Percentiles rank a stretch among this genome's conserved stretches.
These are phyloP conservation scores for Moniliophthora roreri DNA, from an alignment of 1,284 basidiomycete species.

Conservation along the genomic window DNA sequence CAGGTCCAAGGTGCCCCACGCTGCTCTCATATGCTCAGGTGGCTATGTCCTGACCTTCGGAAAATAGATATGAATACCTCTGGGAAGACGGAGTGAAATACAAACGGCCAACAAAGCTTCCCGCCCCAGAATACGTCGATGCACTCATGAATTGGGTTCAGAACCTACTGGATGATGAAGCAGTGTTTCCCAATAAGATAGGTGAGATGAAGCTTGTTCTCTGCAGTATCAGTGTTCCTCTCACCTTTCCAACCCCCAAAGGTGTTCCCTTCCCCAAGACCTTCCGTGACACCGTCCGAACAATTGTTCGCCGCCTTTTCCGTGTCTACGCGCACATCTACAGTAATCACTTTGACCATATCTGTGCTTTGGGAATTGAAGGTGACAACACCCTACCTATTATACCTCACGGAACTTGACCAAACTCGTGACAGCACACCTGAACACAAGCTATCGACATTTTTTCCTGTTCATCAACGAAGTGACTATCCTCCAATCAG, in stretches of 20 bases:
- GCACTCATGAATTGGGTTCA: conserved; percentile 99
- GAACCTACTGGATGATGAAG: conserved; percentile 89
- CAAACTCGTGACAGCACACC: conserved; percentile 70
- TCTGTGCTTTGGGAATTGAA: conserved; percentile 97
- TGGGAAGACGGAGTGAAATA: conserved; percentile 96
- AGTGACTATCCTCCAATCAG: conserved; percentile 42
- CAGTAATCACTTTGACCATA: conserved; percentile 99
- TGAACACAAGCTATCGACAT: conserved; percentile 98
- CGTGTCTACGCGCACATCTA: conserved; percentile 99
- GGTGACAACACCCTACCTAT: conserved; percentile 47
- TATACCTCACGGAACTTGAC: neutral
- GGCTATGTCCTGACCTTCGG: neutral
- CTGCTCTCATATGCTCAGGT: conserved; percentile 23
- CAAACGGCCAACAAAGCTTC: conserved; percentile 91
- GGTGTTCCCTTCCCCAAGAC: conserved; percentile 91
- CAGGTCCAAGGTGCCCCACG: conserved; percentile 78
- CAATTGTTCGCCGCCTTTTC: conserved; percentile 91
- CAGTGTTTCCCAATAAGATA: conserved; percentile 92
- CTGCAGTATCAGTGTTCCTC: neutral
- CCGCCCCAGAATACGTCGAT: conserved; percentile 97
- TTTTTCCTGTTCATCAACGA: conserved; percentile 98
- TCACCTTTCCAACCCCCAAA: conserved; percentile 27
- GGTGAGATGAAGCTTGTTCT: conserved; percentile 46
- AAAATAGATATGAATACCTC: conserved; percentile 87
- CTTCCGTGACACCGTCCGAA: conserved; percentile 90